Conservation (phyloP, 176 grass and related monocot genomes). For the Zoysia japonica region DNA sequence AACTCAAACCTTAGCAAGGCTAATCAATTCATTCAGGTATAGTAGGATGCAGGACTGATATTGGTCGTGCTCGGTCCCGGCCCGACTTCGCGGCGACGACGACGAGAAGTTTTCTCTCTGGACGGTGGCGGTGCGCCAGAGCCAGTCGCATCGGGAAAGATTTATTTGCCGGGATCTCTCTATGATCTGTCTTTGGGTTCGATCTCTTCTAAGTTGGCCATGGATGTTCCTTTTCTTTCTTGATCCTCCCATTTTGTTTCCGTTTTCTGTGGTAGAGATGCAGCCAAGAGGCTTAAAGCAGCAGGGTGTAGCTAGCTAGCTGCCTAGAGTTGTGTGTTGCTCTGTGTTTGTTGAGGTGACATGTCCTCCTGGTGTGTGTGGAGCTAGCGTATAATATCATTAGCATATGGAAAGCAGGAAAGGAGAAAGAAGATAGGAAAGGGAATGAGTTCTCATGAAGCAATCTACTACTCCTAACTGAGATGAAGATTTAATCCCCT, state of each 20-base stretch:
- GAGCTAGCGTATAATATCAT: constrained; percentile 50
- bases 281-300: constrained; percentile 29
- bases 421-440: constrained; percentile 53
- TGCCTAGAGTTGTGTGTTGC: not conserved
- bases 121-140: not conserved
- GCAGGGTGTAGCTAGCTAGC: not conserved
- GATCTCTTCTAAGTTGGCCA: constrained; percentile 10
- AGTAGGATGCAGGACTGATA: constrained; percentile 23
- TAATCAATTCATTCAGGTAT: constrained; percentile 40
- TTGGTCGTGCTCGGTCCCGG: not conserved
- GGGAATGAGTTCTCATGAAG: constrained; percentile 72
- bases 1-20: constrained; percentile 23
- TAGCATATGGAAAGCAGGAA: constrained; percentile 82
- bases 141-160: not conserved
- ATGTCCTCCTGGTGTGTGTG: constrained; percentile 13
- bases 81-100: not conserved
- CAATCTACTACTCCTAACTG: constrained; percentile 33
- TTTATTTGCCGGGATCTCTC: constrained; percentile 5
- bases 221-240: constrained; percentile 47
- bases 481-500: constrained; percentile 43
- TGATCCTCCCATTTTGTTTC: constrained; percentile 39
- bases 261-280: not conserved
- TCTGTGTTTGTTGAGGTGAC: constrained; percentile 44
- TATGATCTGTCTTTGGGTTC: constrained; percentile 5
- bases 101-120: not conserved